phyloP scores from a whole-genome alignment of 805 yeast genomes.

The Yarrowia divulgata region DNA sequence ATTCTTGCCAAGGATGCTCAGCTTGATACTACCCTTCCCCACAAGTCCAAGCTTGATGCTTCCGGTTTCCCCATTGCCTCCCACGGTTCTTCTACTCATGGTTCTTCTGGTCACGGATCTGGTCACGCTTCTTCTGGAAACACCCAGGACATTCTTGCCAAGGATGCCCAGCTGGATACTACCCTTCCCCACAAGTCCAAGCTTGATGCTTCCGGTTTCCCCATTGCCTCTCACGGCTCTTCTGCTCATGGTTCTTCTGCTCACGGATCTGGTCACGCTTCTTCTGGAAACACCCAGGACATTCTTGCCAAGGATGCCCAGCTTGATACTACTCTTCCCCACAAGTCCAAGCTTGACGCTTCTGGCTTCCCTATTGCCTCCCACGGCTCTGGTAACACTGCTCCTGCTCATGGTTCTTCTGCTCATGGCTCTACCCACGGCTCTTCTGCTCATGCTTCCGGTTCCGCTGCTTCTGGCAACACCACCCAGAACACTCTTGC shows the following conservation, averaged over 20 bases:
- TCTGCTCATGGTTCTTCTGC: background rate
- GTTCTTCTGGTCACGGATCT: background rate
- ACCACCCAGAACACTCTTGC: background rate
- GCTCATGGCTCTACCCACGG: too few species aligned
- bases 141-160: background rate
- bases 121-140: background rate
- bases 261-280: background rate
- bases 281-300: constrained; percentile 1
- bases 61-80: constrained; percentile 6
- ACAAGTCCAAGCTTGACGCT: constrained; percentile 21
- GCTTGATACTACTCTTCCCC: constrained; percentile 11
- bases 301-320: constrained; percentile 7
- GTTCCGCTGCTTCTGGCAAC: background rate
- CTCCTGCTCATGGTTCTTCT: background rate
- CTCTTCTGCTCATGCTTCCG: too few species aligned
- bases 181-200: constrained; percentile 20
- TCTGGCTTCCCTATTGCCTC: constrained; percentile 5
- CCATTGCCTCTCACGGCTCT: background rate
- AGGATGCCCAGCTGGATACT: constrained; percentile 7
- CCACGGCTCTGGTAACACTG: background rate
- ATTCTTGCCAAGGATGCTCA: constrained; percentile 3
- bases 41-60: constrained; percentile 23
- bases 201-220: constrained; percentile 8
- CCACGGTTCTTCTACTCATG: background rate
- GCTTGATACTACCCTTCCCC: constrained; percentile 7